A percentile compares a stretch with the other conserved stretches of the same genome.
Evolutionary conservation across 768 basidiomycete genomes (phyloP).

Genomic region (Guyanaporus albipodus): DNA sequence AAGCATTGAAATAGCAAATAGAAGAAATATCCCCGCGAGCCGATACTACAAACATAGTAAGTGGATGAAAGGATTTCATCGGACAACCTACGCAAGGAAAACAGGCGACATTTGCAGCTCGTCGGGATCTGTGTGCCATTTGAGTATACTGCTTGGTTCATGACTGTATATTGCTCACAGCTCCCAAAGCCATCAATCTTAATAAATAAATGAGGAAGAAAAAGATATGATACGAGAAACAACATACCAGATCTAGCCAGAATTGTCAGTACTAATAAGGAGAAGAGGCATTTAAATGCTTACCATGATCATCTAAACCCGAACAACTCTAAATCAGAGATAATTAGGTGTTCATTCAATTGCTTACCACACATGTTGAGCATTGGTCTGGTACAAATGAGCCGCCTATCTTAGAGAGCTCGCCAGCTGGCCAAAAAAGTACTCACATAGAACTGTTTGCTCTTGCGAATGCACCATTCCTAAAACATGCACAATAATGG

Average conservation of each 20-base stretch:
- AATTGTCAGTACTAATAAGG: constrained; percentile 5
- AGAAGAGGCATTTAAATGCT: constrained; percentile 16
- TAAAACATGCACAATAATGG: constrained; percentile 84
- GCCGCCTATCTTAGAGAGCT: neutral
- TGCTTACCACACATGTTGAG: constrained; percentile 76
- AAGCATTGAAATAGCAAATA: constrained; percentile 95
- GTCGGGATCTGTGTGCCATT: constrained; percentile 61
- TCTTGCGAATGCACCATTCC: constrained; percentile 84
- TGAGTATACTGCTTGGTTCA: neutral
- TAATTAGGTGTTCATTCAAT: neutral
- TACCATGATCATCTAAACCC: constrained; percentile 74
- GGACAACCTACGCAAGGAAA: constrained; percentile 56
- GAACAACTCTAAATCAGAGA: neutral
- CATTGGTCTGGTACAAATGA: constrained; percentile 62
- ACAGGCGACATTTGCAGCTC: constrained; percentile 69
- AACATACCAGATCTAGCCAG: constrained; percentile 44
- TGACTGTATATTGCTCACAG: constrained; percentile 44
- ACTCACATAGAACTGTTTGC: constrained; percentile 88
- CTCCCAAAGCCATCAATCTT: constrained; percentile 84
- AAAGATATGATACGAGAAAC: neutral
- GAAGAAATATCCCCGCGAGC: constrained; percentile 83
- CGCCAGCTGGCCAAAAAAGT: neutral
- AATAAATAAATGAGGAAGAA: neutral
- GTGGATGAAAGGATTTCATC: neutral
- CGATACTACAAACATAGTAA: constrained; percentile 51